Percentiles rank a stretch among this genome's conserved stretches.
phyloP scores from a whole-genome alignment of 495 filamentous ascomycete genomes.

The Xylaria grammica region DNA sequence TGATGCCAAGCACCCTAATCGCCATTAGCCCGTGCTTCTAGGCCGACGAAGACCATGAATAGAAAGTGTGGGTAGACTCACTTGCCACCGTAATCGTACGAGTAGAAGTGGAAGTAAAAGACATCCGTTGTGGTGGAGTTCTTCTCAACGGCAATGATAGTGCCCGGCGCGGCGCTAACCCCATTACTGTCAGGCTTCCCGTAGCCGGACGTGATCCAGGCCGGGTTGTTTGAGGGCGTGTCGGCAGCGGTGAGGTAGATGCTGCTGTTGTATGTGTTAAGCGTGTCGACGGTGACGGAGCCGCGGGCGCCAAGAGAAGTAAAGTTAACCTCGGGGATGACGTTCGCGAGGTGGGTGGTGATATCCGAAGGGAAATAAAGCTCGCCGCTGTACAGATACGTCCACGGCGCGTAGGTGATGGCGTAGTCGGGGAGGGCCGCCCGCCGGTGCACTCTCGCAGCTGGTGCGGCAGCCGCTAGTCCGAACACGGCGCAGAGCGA shows the following conservation, averaged over 20 bases:
- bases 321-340: constrained; percentile 60
- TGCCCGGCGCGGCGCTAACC: constrained; percentile 51
- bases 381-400: constrained; percentile 60
- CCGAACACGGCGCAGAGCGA: constrained; percentile 12
- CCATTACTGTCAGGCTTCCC: constrained; percentile 39
- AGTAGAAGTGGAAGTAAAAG: constrained; percentile 74
- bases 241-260: constrained; percentile 65
- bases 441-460: neutral
- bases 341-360: constrained; percentile 58
- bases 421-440: constrained; percentile 25
- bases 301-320: constrained; percentile 46
- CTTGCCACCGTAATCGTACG: constrained; percentile 59
- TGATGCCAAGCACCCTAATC: constrained; percentile 51
- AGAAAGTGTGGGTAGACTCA: constrained; percentile 9
- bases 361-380: constrained; percentile 66
- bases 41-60: too few relatives aligned
- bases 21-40: neutral
- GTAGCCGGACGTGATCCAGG: constrained; percentile 51
- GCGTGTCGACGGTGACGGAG: constrained; percentile 60
- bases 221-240: constrained; percentile 55
- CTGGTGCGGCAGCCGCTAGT: neutral
- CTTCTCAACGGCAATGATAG: constrained; percentile 63
- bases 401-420: constrained; percentile 26
- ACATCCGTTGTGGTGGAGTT: constrained; percentile 61
- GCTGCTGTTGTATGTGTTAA: constrained; percentile 58